Percentiles rank a stretch among this genome's conserved stretches.
phyloP scores from a whole-genome alignment of 768 basidiomycete genomes.

The Tricholomella constricta region DNA sequence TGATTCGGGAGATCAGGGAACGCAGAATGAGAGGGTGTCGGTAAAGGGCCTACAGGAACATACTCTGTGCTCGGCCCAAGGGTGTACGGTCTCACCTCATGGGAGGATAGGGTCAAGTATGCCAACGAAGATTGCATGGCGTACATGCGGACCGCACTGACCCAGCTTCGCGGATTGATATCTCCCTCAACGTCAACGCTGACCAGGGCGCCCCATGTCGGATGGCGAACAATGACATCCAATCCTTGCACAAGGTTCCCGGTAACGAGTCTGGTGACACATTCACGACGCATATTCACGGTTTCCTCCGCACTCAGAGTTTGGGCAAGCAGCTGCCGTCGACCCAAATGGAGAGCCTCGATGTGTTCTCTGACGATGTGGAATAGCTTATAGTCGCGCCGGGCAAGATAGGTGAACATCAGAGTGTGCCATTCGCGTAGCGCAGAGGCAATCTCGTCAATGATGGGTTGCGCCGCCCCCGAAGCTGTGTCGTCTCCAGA shows the following conservation, averaged over 20 bases:
- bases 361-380: slow-evolving; percentile 85
- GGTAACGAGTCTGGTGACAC: slow-evolving; percentile 82
- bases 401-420: slow-evolving; percentile 89
- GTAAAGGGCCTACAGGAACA: slow-evolving; percentile 45
- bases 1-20: slow-evolving; percentile 60
- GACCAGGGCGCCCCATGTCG: slow-evolving; percentile 86
- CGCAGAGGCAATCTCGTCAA: slow-evolving; percentile 97
- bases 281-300: slow-evolving; percentile 75
- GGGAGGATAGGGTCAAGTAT: slow-evolving; percentile 61
- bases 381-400: slow-evolving; percentile 89
- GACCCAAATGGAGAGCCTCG: slow-evolving; percentile 87
- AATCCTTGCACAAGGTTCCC: slow-evolving; percentile 92
- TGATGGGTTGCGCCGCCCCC: slow-evolving; percentile 82
- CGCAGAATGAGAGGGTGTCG: slow-evolving; percentile 68
- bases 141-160: slow-evolving; percentile 89
- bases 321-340: slow-evolving; percentile 86
- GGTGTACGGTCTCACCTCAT: slow-evolving; percentile 42
- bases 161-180: slow-evolving; percentile 79
- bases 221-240: slow-evolving; percentile 96
- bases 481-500: slow-evolving; percentile 92
- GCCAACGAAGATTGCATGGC: slow-evolving; percentile 85
- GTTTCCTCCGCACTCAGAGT: slow-evolving; percentile 89
- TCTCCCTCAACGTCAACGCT: slow-evolving; percentile 89
- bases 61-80: slow-evolving; percentile 51
- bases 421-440: slow-evolving; percentile 94